Base-by-base conservation (phyloP, 2,329 filamentous ascomycete genomes). In the Pseudogymnoascus sp. region DNA sequence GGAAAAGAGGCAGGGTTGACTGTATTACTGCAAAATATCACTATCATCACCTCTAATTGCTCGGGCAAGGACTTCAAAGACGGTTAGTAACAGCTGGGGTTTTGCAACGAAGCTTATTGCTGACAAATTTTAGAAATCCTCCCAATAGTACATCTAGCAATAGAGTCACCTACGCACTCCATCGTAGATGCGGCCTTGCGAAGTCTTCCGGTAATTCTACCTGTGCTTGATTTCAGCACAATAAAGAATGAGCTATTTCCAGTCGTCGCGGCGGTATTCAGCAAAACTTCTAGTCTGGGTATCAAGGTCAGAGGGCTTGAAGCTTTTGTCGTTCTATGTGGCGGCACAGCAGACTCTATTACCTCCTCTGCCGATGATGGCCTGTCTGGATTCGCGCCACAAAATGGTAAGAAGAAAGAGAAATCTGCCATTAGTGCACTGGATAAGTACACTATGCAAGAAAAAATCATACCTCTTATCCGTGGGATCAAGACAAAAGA, bases 211-310 rank as follows among this genome's bases (percentile, higher is more conserved):
- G 79, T 83, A 1, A 82, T 96, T n/a, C 76, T 97, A 4, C 90
- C 91, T 0, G 84, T 94, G 2, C 83, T 99, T 6, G 94, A 99
- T 73, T 97, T 96, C 66, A 95, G 88, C 65, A 97, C 92, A 0
- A 92, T 96, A 68, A 99, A 97, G 73, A 94, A 95, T 67, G 92
- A 97, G 64, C 80, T 99, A 0, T 99, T 99, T 71, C 94, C 94
- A 0, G 85, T 95, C 1, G 89, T 99, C 64, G 90, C 92, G 1
- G 77, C 81, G 7, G 94, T 96, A 0, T 99, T 99, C 70, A 91
- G 88, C 66, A 92, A 89, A 70, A 99, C 94, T 0, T 95, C 84
- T 70, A 96, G 91, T 70, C 81, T 99, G 60, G 89, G 88, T 5
- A 97, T 99, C 75, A 99, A 99, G 73, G 88, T 97, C 33, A 84